A percentile compares a stretch with the other conserved stretches of the same genome.
Evolutionary conservation across 2,329 filamentous ascomycete species (phyloP).

Genomic region (Fusarium haematococcum): DNA sequence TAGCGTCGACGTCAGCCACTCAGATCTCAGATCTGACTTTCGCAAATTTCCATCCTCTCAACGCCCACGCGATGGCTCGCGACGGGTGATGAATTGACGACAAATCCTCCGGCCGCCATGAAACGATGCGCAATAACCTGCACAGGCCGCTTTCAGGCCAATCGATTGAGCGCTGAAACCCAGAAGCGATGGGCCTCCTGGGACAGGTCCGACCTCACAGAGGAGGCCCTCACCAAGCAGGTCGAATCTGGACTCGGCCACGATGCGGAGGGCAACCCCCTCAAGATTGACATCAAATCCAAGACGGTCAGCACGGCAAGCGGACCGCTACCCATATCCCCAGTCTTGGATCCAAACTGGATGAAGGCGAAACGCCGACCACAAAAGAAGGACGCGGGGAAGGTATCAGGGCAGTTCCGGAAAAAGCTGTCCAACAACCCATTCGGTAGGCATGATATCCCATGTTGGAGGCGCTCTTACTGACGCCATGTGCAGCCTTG

Average conservation of each 20-base stretch:
- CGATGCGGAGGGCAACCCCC: constrained; percentile 43
- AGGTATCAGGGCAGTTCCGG: constrained; percentile 61
- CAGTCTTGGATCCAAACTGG: constrained; percentile 64
- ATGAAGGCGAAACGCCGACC: constrained; percentile 57
- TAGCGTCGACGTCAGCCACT: neutral
- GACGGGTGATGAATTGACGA: constrained; percentile 30
- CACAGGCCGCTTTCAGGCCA: constrained; percentile 16
- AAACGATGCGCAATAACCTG: constrained; percentile 40
- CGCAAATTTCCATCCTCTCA: constrained; percentile 15
- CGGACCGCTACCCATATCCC: constrained; percentile 65
- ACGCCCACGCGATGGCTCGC: neutral
- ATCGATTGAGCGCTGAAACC: constrained; percentile 3
- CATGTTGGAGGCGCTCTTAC: neutral
- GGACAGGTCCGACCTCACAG: constrained; percentile 45
- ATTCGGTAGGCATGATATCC: constrained; percentile 63
- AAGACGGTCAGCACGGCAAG: constrained; percentile 60
- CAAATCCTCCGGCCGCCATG: constrained; percentile 41
- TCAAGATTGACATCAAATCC: constrained; percentile 52
- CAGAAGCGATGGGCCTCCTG: constrained; percentile 50
- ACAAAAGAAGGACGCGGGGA: constrained; percentile 29
- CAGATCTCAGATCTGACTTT: constrained; percentile 13
- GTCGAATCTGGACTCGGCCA: constrained; percentile 49
- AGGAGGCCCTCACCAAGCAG: constrained; percentile 46
- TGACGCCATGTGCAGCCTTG: constrained; percentile 57
- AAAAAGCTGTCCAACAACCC: constrained; percentile 70